A percentile compares a stretch with the other conserved stretches of the same genome.
Conservation (phyloP, 129 eudicot genomes). For the Solidago caesia region DNA sequence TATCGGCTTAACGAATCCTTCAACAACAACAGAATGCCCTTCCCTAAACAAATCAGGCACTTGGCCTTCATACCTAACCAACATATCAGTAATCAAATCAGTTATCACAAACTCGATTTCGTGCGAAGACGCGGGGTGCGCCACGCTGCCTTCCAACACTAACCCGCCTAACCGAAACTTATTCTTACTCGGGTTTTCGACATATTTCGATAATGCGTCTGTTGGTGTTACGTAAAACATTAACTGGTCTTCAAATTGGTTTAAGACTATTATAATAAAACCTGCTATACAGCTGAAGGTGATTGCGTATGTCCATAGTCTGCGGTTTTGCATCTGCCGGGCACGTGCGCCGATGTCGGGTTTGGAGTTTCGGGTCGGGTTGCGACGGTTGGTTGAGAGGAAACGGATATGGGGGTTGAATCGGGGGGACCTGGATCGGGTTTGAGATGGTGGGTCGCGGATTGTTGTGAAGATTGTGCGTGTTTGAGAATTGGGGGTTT, state of each 20-base stretch:
- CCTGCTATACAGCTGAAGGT: constrained; percentile 87
- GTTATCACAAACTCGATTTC: constrained; percentile 84
- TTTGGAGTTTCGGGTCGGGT: constrained; percentile 39
- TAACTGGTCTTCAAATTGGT: constrained; percentile 84
- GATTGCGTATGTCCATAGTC: constrained; percentile 88
- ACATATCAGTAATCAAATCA: constrained; percentile 76
- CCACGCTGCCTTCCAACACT: constrained; percentile 67
- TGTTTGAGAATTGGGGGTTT: constrained; percentile 9
- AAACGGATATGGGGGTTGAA: constrained; percentile 23
- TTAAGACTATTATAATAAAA: constrained; percentile 65
- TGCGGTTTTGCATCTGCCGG: constrained; percentile 83
- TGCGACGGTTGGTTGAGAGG: constrained; percentile 60
- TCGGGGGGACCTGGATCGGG: constrained; percentile 10
- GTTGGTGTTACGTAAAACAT: constrained; percentile 87
- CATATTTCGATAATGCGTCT: constrained; percentile 61
- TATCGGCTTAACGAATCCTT: constrained; percentile 76
- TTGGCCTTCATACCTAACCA: constrained; percentile 73
- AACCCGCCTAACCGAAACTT: constrained; percentile 87
- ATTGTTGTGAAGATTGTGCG: constrained; percentile 25
- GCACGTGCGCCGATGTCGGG: constrained; percentile 78
- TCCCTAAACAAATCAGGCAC: constrained; percentile 94
- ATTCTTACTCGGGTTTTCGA: constrained; percentile 50
- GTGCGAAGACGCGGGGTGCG: constrained; percentile 52
- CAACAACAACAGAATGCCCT: constrained; percentile 95
- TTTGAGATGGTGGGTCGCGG: constrained; percentile 21